A percentile compares a stretch with the other conserved stretches of the same genome.
Evolutionary conservation across 768 basidiomycete genomes (phyloP).

Genomic region (Rhodotorula babjevae): DNA sequence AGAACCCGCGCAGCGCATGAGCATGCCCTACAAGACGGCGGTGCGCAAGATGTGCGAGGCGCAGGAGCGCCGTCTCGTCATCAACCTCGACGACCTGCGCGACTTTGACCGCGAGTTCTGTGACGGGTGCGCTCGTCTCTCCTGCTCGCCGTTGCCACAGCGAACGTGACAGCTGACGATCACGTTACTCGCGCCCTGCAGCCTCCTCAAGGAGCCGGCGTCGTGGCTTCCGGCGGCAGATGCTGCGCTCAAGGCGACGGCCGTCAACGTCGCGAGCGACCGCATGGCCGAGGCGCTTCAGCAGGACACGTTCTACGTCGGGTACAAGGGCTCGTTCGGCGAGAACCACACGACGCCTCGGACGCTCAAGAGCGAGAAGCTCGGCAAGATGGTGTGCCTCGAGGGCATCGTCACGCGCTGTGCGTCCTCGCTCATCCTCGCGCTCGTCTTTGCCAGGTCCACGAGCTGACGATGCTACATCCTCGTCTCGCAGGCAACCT

Average conservation of each 20-base stretch:
- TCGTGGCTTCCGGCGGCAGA: constrained; percentile 87
- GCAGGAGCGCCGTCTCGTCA: constrained; percentile 78
- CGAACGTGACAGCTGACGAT: too few relatives aligned
- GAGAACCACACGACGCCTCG: constrained; percentile 96
- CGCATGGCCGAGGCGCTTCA: constrained; percentile 71
- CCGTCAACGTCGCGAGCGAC: constrained; percentile 65
- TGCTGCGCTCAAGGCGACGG: constrained; percentile 67
- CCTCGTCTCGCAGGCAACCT: constrained; percentile 73
- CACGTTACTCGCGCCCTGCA: constrained; percentile 43
- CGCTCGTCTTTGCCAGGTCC: neutral
- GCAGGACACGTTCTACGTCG: constrained; percentile 74
- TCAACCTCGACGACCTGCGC: constrained; percentile 93
- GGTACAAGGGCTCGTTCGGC: constrained; percentile 92
- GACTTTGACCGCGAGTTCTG: constrained; percentile 83
- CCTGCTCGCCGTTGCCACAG: too few relatives aligned
- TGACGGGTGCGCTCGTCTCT: constrained; percentile 52
- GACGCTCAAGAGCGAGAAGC: constrained; percentile 76
- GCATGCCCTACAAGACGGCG: constrained; percentile 64
- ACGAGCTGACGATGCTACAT: too few relatives aligned
- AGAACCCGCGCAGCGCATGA: constrained; percentile 11
- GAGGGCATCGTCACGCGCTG: constrained; percentile 98
- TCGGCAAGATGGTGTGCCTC: constrained; percentile 92
- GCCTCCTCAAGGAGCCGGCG: constrained; percentile 79
- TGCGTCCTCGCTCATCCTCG: constrained; percentile 37
- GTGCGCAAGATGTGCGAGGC: constrained; percentile 74